Conservation (phyloP, 192 early-diverging fungal genomes). For the Rhizoclosmatium globosum region DNA sequence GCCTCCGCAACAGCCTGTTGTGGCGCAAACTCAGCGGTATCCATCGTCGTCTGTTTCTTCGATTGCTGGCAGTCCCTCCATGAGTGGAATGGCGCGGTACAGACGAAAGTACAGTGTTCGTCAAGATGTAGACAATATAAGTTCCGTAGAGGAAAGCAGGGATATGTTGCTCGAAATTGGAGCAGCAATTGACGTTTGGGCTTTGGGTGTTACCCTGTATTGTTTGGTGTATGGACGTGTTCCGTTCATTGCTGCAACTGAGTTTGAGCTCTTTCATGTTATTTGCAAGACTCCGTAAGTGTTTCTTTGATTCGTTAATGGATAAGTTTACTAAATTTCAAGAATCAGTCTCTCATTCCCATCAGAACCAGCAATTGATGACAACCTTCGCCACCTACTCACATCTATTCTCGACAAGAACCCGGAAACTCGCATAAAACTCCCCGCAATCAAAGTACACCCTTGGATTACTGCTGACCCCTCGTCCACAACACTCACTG, state of each 20-base stretch:
- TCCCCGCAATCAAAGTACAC: conserved; percentile 89
- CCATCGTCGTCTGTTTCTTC: not conserved
- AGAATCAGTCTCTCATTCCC: conserved; percentile 55
- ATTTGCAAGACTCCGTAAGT: conserved; percentile 78
- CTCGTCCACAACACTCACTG: conserved; percentile 56
- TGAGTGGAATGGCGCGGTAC: conserved; percentile 37
- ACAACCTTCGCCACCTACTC: conserved; percentile 77
- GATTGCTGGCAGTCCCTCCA: not conserved
- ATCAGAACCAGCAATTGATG: conserved; percentile 56
- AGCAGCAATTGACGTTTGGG: conserved; percentile 97
- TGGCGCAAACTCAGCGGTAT: not conserved
- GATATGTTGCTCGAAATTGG: conserved; percentile 42
- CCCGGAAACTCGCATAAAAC: conserved; percentile 79
- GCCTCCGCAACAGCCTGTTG: not conserved
- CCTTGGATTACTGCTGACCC: conserved; percentile 86
- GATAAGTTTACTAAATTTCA: conserved; percentile 7
- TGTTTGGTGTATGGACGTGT: conserved; percentile 91
- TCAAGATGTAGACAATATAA: not conserved
- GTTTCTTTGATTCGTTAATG: conserved; percentile 44
- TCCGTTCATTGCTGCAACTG: conserved; percentile 93
- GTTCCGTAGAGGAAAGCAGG: not conserved
- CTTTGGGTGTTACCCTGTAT: conserved; percentile 95
- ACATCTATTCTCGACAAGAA: conserved; percentile 85
- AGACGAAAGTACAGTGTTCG: conserved; percentile 8
- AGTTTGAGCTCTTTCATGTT: conserved; percentile 95